A percentile compares a stretch with the other conserved stretches of the same genome.
Conservation (phyloP, 148 eudicot species). For the Vaccinium myrtillus region DNA sequence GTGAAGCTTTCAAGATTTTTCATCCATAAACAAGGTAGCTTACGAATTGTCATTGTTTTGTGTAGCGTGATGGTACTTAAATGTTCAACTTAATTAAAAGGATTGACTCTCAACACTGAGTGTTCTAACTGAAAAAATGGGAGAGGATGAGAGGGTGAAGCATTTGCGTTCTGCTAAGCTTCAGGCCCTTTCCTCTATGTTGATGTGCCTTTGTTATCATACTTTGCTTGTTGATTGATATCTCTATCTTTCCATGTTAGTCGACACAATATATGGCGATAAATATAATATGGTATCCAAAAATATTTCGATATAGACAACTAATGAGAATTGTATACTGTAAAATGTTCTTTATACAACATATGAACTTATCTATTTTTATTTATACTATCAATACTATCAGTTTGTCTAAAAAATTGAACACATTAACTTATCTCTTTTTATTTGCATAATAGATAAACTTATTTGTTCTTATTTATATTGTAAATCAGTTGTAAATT, state of each 20-base stretch:
- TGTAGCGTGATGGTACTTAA: constrained; percentile 77
- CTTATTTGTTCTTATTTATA: no score
- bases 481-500: no score
- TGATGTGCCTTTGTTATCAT: constrained; percentile 23
- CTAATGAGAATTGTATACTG: no score
- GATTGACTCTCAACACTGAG: constrained; percentile 70
- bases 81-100: constrained; percentile 62
- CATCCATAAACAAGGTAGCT: neutral
- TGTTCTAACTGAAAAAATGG: constrained; percentile 73
- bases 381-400: no score
- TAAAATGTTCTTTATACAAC: no score
- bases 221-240: neutral
- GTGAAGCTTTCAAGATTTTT: constrained; percentile 3
- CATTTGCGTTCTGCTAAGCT: constrained; percentile 65
- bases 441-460: no score
- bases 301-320: no score
- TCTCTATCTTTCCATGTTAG: neutral
- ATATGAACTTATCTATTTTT: no score
- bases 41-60: constrained; percentile 7
- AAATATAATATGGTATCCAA: no score
- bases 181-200: constrained; percentile 78
- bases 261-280: neutral
- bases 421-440: no score
- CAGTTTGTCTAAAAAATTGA: no score
- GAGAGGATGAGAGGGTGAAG: constrained; percentile 56